Evolutionary conservation across 129 eudicot genomes (phyloP).

Genomic region (Silybum marianum): DNA sequence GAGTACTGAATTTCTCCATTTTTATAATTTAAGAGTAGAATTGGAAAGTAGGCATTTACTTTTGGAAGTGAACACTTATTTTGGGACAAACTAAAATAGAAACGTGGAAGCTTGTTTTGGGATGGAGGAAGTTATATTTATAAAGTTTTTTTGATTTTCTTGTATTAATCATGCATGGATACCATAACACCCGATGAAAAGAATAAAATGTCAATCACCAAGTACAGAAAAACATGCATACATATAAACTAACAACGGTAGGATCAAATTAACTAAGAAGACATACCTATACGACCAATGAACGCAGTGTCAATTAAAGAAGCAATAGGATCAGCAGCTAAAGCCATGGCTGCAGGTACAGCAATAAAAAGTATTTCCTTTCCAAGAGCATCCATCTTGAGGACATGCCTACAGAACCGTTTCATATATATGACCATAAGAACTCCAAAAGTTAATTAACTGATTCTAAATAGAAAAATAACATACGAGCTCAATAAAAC

Average conservation of each 20-base stretch:
- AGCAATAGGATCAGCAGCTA: conserved; percentile 97
- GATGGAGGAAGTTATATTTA: neutral
- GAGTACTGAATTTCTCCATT: neutral
- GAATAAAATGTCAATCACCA: neutral
- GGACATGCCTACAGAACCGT: conserved; percentile 43
- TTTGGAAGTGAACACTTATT: neutral
- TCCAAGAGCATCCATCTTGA: conserved; percentile 82
- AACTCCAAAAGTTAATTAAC: neutral
- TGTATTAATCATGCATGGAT: neutral
- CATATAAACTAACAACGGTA: neutral
- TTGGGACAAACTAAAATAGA: neutral
- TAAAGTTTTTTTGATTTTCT: neutral
- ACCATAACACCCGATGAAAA: neutral
- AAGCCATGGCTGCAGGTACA: conserved; percentile 85
- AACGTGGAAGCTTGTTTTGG: neutral
- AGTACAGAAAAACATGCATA: neutral
- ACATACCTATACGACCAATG: conserved; percentile 75
- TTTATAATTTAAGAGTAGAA: neutral
- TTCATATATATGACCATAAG: neutral
- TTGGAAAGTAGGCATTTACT: neutral
- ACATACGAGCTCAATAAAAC: neutral
- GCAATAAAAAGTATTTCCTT: conserved; percentile 73
- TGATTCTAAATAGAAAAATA: neutral
- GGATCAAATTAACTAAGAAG: neutral
- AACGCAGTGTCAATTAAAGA: conserved; percentile 85